phyloP scores from a whole-genome alignment of 2,329 filamentous ascomycete species.

The Claviceps capensis region DNA sequence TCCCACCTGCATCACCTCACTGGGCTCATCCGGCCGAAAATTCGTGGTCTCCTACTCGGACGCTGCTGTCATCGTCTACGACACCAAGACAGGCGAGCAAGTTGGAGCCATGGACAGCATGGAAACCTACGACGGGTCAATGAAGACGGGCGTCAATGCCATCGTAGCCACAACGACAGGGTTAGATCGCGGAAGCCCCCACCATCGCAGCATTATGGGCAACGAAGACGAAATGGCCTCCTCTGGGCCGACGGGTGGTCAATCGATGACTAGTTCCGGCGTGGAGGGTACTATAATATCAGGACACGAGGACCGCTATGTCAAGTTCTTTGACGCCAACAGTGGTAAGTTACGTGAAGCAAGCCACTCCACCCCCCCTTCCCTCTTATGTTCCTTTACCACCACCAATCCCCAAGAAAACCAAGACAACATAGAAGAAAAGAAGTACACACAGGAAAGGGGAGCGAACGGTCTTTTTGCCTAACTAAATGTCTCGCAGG shows the following conservation, averaged over 20 bases:
- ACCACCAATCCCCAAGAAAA: neutral
- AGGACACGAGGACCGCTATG: conserved; percentile 90
- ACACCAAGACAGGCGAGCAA: conserved; percentile 83
- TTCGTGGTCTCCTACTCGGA: conserved; percentile 93
- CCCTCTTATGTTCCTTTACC: too few relatives aligned
- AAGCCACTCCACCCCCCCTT: too few relatives aligned
- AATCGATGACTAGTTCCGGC: conserved; percentile 54
- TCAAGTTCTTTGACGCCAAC: conserved; percentile 96
- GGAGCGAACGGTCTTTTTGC: neutral
- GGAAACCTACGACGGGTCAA: conserved; percentile 83
- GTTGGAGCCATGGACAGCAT: conserved; percentile 84
- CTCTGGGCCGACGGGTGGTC: conserved; percentile 61
- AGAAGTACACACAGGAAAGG: neutral
- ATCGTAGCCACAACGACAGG: conserved; percentile 78
- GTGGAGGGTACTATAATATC: conserved; percentile 92
- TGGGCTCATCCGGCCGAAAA: conserved; percentile 69
- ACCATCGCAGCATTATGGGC: conserved; percentile 40
- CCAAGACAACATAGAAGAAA: neutral
- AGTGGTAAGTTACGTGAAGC: conserved; percentile 56
- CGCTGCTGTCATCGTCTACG: conserved; percentile 80
- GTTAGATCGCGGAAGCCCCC: conserved; percentile 52
- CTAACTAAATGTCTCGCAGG: conserved; percentile 36
- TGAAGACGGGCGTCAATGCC: conserved; percentile 70
- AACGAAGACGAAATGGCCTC: conserved; percentile 61
- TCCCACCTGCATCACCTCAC: conserved; percentile 82